Percentiles rank a stretch among this genome's conserved stretches.
Conservation (phyloP, 2,329 filamentous ascomycete species). For the Conoideocrella luteorostrata region DNA sequence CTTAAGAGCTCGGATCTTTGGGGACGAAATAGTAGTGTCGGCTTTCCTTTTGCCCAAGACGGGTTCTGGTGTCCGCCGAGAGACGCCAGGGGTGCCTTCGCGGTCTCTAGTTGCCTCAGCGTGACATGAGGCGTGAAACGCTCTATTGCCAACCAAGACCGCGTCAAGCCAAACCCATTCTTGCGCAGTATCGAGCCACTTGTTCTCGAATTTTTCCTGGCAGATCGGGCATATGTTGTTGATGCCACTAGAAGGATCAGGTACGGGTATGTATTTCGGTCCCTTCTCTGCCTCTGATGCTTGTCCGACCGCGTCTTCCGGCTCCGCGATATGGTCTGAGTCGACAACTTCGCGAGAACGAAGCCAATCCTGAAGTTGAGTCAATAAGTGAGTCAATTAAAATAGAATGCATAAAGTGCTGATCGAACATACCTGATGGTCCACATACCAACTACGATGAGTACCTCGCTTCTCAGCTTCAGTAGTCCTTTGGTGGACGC, state of each 20-base stretch:
- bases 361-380: conserved; percentile 82
- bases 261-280: conserved; percentile 73
- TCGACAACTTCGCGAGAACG: conserved; percentile 76
- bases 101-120: conserved; percentile 69
- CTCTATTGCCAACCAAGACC: conserved; percentile 65
- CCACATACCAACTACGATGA: conserved; percentile 91
- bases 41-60: conserved; percentile 70
- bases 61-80: conserved; percentile 54
- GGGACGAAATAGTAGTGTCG: conserved; percentile 45
- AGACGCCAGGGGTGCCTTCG: conserved; percentile 34
- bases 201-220: conserved; percentile 88
- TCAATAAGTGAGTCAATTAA: too few species aligned
- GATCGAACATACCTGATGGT: conserved; percentile 62
- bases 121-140: conserved; percentile 88
- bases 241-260: conserved; percentile 66
- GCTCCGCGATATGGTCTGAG: conserved; percentile 38
- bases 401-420: not conserved
- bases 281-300: conserved; percentile 31
- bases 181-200: conserved; percentile 86
- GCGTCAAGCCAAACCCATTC: conserved; percentile 98
- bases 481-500: conserved; percentile 79
- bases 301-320: conserved; percentile 26
- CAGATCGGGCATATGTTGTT: conserved; percentile 87
- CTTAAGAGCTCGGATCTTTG: conserved; percentile 31
- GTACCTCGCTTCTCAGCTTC: conserved; percentile 82